Conservation (phyloP, 805 yeast genomes). For the Maudiozyma barnettii region DNA sequence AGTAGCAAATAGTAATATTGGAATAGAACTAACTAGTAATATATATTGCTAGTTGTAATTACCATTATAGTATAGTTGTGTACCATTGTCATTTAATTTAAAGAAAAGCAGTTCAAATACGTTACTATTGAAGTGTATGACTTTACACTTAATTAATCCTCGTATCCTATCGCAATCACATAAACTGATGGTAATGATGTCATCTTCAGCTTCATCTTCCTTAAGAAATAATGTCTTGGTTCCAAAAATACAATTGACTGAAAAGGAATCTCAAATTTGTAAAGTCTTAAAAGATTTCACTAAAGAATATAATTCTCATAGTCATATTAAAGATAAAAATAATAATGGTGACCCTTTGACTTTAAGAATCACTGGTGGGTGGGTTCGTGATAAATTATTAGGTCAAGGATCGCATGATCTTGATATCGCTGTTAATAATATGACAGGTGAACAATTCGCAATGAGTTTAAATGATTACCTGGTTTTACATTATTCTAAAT, state of each 20-base stretch:
- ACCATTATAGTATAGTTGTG: too few relatives aligned
- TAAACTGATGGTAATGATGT: not conserved
- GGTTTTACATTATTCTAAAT: conserved; percentile 24
- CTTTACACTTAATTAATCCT: not conserved
- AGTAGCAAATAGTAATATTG: too few relatives aligned
- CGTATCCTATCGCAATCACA: not conserved
- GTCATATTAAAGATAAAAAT: not conserved
- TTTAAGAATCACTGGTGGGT: conserved; percentile 87
- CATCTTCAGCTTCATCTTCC: not conserved
- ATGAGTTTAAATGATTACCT: conserved; percentile 46
- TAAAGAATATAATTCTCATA: conserved; percentile 13
- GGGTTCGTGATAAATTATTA: conserved; percentile 92
- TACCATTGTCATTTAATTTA: too few relatives aligned
- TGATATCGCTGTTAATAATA: conserved; percentile 79
- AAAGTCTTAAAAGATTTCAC: conserved; percentile 23
- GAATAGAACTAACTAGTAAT: too few relatives aligned
- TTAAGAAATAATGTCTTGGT: not conserved
- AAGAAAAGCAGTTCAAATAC: too few relatives aligned
- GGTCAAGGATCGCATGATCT: conserved; percentile 77
- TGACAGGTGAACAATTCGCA: conserved; percentile 85
- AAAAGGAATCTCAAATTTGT: conserved; percentile 21
- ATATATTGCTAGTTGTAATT: too few relatives aligned
- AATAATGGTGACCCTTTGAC: conserved; percentile 12
- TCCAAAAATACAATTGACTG: conserved; percentile 7
- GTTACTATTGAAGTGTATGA: too few relatives aligned